Evolutionary conservation across 2,329 filamentous ascomycete species (phyloP).

Genomic region (Neonectria faginata): DNA sequence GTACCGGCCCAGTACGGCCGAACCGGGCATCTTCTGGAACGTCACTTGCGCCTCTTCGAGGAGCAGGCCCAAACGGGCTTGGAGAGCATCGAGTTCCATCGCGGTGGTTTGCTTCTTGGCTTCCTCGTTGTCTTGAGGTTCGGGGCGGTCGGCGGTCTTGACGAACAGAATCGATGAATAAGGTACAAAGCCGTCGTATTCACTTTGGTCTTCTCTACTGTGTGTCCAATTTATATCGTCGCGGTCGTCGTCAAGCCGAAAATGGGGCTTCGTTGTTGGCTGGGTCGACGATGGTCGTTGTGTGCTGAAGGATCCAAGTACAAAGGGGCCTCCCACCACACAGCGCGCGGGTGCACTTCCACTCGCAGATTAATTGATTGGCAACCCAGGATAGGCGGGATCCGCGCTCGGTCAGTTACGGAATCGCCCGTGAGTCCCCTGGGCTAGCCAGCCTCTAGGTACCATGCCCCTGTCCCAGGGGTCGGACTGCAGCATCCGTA

Average conservation of each 20-base stretch:
- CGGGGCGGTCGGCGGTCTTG: not conserved
- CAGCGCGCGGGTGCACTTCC: slow-evolving; percentile 2
- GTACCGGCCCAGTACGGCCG: slow-evolving; percentile 93
- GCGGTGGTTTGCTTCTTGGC: not conserved
- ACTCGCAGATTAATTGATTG: slow-evolving; percentile 19
- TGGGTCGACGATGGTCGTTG: not conserved
- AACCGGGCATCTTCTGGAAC: slow-evolving; percentile 93
- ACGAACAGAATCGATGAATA: not conserved
- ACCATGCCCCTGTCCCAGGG: not conserved
- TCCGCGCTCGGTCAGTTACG: not conserved
- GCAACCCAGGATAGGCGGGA: slow-evolving; percentile 10
- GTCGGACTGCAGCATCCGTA: not conserved
- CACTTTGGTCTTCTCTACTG: not conserved
- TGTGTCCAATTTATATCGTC: not conserved
- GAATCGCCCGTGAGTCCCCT: not conserved
- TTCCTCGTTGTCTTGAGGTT: not conserved
- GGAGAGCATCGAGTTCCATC: slow-evolving; percentile 75
- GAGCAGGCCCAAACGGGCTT: slow-evolving; percentile 61
- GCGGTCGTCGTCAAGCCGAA: not conserved
- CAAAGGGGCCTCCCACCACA: slow-evolving; percentile 18
- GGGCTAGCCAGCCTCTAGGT: not conserved
- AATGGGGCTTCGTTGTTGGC: not conserved
- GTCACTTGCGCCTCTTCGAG: slow-evolving; percentile 68
- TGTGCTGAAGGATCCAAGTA: slow-evolving; percentile 1
- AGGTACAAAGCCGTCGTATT: not conserved